Evolutionary conservation across 2,329 filamentous ascomycete species (phyloP), one percentile per base, ranked within the genome.

Genomic region (Simplicillium sp.): DNA sequence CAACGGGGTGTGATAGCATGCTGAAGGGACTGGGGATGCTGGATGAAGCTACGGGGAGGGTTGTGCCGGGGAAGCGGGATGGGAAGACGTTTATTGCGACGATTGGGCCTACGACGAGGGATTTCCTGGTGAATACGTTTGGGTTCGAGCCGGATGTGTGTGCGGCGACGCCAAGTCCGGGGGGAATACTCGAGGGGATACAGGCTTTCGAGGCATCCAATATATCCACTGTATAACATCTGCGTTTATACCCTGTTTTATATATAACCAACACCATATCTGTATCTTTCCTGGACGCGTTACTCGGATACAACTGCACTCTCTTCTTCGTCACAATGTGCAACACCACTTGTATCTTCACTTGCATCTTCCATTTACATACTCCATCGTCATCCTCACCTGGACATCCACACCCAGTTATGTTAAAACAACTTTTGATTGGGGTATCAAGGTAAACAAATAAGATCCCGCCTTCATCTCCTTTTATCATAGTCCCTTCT

Each of bases 41-140:
- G 14, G 71, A 78, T 42, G 53, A 59, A 5, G 54, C 56, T 14
- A 71, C 66, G 1, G 64, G 65, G 15, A 68, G 57, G 50, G 62
- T 56, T 15, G 53, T 53, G 25, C 54, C 48, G 5, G 51, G 39
- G 11, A 47, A 44, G 3, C 46, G 54, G 28, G 55, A 57, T 20
- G 63, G 62, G 9, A 70, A 59, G 38, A 82, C 80, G 1, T 79
- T 75, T 46, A 69, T 97, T 45, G 87, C 83, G 12, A 94, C 89
- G 0, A 98, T 98, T 60, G 92, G 92, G 1, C 90, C 92, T 11
- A 98, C 92, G 14, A 98, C 92, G 11, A 73, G 82, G 47, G 80
- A 88, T 50, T 80, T 87, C 61, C 64, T 98, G 35, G 57, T 67
- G 13, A 66, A 69, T 15, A 71, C 68, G 1, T 87, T 87, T 57